phyloP scores from a whole-genome alignment of 2,329 filamentous ascomycete genomes.

The Trichoderma afroharzianum region DNA sequence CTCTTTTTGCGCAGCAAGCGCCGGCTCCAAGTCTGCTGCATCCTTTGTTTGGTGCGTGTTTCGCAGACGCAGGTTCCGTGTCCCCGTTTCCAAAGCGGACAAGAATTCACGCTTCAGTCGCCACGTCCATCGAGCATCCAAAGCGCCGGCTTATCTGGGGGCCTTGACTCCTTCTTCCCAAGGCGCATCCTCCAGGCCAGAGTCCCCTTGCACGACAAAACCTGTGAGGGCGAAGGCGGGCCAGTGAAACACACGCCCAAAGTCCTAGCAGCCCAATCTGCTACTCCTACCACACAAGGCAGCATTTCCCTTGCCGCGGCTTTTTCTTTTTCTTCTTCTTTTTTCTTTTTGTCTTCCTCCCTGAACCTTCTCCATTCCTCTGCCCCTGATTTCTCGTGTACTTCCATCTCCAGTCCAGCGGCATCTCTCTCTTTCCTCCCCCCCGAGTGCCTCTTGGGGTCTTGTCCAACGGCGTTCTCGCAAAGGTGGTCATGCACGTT shows the following conservation, averaged over 20 bases:
- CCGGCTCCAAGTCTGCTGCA: constrained; percentile 8
- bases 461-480: constrained; percentile 8
- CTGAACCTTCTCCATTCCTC: neutral
- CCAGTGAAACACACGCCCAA: neutral
- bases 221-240: neutral
- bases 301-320: neutral
- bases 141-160: neutral
- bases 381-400: neutral
- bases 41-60: constrained; percentile 3
- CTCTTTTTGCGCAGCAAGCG: constrained; percentile 9
- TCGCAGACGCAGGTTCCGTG: constrained; percentile 9
- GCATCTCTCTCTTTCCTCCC: neutral
- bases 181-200: constrained; percentile 6
- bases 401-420: neutral
- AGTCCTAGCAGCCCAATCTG: constrained; percentile 18
- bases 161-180: constrained; percentile 2
- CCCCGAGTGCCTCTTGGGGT: neutral
- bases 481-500: constrained; percentile 19
- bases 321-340: constrained; percentile 5
- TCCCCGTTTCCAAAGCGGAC: neutral
- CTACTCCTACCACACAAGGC: neutral
- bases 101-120: neutral
- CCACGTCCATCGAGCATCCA: neutral
- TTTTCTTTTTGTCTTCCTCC: neutral
- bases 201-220: neutral